Percentiles rank a stretch among this genome's conserved stretches.
phyloP scores from a whole-genome alignment of 768 basidiomycete genomes.

The Daedaleopsis sinensis region DNA sequence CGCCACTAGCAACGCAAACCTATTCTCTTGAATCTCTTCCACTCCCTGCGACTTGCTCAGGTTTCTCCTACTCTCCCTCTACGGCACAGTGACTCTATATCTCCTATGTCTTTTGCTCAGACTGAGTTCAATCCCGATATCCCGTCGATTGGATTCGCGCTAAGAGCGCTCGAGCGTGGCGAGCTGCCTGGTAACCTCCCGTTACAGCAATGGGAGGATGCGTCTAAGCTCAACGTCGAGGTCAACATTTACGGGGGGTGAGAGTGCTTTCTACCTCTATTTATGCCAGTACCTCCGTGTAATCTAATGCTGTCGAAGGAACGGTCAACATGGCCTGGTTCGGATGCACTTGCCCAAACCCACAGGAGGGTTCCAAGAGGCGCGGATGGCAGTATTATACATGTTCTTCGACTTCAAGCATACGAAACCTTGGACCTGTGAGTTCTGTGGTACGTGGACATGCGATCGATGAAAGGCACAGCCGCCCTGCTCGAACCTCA shows the following conservation, averaged over 20 bases:
- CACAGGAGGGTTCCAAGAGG: neutral
- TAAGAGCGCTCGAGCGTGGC: neutral
- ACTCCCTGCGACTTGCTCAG: too few relatives aligned
- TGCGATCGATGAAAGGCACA: neutral
- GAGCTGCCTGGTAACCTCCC: neutral
- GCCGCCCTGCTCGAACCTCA: neutral
- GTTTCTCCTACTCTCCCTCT: too few relatives aligned
- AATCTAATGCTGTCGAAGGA: neutral
- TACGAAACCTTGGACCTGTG: conserved; percentile 5
- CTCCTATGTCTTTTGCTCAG: neutral
- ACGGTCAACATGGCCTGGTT: neutral
- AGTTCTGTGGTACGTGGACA: conserved; percentile 6
- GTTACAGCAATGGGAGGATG: neutral
- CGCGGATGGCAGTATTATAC: neutral
- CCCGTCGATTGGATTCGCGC: neutral
- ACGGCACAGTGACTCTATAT: too few relatives aligned
- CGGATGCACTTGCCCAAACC: conserved; percentile 11
- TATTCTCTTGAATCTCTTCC: too few relatives aligned
- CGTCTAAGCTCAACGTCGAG: conserved; percentile 3
- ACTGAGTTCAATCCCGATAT: neutral
- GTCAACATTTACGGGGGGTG: conserved; percentile 1
- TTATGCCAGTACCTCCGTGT: neutral
- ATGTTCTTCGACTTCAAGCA: conserved; percentile 10
- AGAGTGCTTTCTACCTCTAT: neutral
- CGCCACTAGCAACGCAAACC: too few relatives aligned